A percentile compares a stretch with the other conserved stretches of the same genome.
Conservation (phyloP, 495 filamentous ascomycete species). For the Penicillium taxi region DNA sequence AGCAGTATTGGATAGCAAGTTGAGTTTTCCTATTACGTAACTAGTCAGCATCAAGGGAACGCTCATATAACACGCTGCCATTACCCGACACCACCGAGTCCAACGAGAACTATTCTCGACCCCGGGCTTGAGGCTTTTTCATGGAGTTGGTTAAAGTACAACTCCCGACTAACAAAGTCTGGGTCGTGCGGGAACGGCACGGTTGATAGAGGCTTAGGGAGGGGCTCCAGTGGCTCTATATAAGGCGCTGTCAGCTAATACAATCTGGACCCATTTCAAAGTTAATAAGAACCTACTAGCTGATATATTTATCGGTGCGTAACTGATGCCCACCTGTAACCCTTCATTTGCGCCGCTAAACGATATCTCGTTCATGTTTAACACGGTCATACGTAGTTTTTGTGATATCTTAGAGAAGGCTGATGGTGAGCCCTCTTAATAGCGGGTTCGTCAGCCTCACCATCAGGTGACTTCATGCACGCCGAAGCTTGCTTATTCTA, state of each 20-base stretch:
- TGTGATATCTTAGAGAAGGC: too few species aligned
- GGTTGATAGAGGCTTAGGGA: not conserved
- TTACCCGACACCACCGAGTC: slow-evolving; percentile 1
- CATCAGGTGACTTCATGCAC: slow-evolving; percentile 1
- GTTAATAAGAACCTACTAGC: not conserved
- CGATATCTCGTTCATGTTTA: not conserved
- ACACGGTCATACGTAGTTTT: not conserved
- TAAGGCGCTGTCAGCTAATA: not conserved
- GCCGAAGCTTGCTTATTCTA: too few species aligned
- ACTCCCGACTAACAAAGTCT: not conserved
- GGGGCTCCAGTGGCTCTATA: not conserved
- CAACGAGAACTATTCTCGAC: not conserved
- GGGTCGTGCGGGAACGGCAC: too few species aligned
- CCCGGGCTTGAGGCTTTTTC: not conserved
- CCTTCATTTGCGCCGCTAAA: not conserved
- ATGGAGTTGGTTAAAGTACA: not conserved
- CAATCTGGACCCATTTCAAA: not conserved
- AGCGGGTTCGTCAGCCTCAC: too few species aligned
- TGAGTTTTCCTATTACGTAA: slow-evolving; percentile 4
- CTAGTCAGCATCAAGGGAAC: not conserved
- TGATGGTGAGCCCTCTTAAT: too few species aligned
- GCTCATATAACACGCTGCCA: not conserved
- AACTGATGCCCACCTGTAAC: not conserved
- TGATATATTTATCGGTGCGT: slow-evolving; percentile 1
- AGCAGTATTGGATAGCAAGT: not conserved